Conservation (phyloP, 768 basidiomycete species). For the Pleurotus djamor region DNA sequence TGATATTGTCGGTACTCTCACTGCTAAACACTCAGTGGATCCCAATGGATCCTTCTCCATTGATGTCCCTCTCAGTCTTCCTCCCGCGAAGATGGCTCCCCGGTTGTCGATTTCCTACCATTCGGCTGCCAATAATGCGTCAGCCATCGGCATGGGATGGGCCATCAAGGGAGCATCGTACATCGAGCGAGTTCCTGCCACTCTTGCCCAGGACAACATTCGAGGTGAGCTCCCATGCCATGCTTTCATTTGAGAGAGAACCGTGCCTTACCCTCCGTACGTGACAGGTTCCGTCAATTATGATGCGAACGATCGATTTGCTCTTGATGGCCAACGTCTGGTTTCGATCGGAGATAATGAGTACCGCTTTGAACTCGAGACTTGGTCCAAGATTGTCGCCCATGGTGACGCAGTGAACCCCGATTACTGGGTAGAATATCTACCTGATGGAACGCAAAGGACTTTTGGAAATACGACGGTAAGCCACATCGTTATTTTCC, state of each 20-base stretch:
- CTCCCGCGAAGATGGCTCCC: neutral
- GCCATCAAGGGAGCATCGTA: neutral
- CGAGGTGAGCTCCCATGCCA: slow-evolving; percentile 2
- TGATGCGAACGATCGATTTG: neutral
- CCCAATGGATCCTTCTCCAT: neutral
- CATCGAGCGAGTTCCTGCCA: slow-evolving; percentile 2
- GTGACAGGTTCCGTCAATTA: neutral
- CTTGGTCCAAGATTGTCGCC: slow-evolving; percentile 1
- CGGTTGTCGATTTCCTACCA: neutral
- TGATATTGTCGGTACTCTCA: neutral
- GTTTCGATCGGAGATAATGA: neutral
- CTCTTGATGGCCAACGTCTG: neutral
- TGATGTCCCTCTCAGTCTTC: neutral
- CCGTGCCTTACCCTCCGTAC: neutral
- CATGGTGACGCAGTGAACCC: neutral
- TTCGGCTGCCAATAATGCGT: neutral
- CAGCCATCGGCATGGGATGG: slow-evolving; percentile 1
- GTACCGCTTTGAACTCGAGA: slow-evolving; percentile 1
- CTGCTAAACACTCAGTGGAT: neutral
- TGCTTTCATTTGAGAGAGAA: neutral
- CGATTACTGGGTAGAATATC: slow-evolving; percentile 1
- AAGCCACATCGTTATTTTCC: neutral
- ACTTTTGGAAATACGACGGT: neutral
- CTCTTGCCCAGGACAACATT: neutral
- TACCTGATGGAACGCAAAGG: neutral